Evolutionary conservation across 768 basidiomycete species (phyloP).

Genomic region (Trametes maxima): DNA sequence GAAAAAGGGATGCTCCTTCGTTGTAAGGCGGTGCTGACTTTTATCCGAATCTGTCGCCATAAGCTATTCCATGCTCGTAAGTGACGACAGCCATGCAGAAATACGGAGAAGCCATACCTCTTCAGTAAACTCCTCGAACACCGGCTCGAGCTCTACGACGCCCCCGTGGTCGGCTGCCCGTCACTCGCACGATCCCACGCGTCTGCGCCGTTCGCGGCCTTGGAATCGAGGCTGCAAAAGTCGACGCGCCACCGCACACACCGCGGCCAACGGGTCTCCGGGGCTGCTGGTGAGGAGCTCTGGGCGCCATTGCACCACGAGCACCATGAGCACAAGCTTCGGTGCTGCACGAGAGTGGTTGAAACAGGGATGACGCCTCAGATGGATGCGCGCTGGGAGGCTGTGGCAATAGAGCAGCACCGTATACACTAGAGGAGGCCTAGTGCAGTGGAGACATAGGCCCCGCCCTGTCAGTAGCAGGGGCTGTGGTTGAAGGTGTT

Average conservation of each 20-base stretch:
- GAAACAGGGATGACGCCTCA: too few species aligned
- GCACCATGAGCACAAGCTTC: too few species aligned
- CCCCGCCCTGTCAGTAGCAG: too few species aligned
- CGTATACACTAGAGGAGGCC: too few species aligned
- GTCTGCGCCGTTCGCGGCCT: neutral
- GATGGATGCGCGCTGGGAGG: too few species aligned
- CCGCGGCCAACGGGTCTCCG: slow-evolving; percentile 6
- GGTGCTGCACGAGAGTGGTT: too few species aligned
- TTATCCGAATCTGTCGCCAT: neutral
- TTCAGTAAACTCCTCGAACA: slow-evolving; percentile 1
- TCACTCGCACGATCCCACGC: slow-evolving; percentile 17
- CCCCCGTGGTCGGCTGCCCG: neutral
- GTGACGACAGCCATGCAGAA: neutral
- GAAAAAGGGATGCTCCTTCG: slow-evolving; percentile 16
- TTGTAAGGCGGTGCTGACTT: slow-evolving; percentile 3
- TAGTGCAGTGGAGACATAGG: too few species aligned
- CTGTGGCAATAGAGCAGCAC: too few species aligned
- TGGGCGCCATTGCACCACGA: too few species aligned
- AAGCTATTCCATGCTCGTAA: neutral
- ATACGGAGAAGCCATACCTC: neutral
- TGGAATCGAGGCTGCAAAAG: slow-evolving; percentile 18
- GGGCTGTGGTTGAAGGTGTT: too few species aligned
- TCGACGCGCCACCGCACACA: slow-evolving; percentile 17
- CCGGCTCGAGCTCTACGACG: neutral
- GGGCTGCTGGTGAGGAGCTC: too few species aligned